A percentile compares a stretch with the other conserved stretches of the same genome.
Conservation (phyloP, 176 grass and related monocot genomes). For the Thinopyrum elongatum region DNA sequence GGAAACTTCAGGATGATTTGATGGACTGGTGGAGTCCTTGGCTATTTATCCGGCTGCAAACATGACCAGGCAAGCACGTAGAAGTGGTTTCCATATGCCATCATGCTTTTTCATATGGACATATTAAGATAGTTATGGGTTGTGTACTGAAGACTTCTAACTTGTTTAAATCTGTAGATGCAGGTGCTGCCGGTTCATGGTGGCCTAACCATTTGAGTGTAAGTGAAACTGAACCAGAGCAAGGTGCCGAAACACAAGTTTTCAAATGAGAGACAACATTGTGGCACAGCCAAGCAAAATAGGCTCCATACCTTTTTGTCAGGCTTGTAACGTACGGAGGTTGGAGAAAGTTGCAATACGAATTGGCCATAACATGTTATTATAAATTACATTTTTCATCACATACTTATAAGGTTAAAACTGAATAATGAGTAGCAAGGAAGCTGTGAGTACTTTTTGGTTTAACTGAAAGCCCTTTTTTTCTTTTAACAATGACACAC, state of each 20-base stretch:
- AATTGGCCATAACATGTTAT: too few species aligned
- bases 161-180: not conserved
- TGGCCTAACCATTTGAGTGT: conserved; percentile 66
- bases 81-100: not conserved
- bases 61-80: conserved; percentile 38
- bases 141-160: not conserved
- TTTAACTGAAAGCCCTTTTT: too few species aligned
- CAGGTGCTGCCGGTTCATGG: conserved; percentile 80
- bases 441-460: too few species aligned
- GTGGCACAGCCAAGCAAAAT: not conserved
- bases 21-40: conserved; percentile 51
- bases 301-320: not conserved
- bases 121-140: not conserved
- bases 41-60: conserved; percentile 53
- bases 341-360: not conserved
- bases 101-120: too few species aligned
- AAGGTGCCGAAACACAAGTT: not conserved
- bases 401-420: too few species aligned
- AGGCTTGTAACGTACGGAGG: not conserved
- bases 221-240: not conserved
- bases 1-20: conserved; percentile 41
- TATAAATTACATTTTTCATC: too few species aligned
- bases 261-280: not conserved
- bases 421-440: too few species aligned
- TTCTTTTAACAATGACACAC: too few species aligned